Percentiles rank a stretch among this genome's conserved stretches.
phyloP scores from a whole-genome alignment of 1,284 basidiomycete genomes.

The Farysia itapuensis region DNA sequence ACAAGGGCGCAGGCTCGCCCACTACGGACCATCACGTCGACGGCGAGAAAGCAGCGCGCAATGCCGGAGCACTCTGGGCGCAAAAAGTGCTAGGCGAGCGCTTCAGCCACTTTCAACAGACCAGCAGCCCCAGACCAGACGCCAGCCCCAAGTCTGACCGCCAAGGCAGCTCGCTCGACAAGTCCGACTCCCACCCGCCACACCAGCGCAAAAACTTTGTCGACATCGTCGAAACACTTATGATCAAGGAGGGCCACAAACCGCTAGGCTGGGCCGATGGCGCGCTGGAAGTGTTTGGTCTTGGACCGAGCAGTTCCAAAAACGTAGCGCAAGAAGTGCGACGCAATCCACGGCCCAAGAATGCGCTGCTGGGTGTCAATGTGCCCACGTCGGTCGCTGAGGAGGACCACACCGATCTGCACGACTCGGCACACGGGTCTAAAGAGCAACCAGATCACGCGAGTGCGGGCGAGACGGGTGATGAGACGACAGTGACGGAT shows the following conservation, averaged over 20 bases:
- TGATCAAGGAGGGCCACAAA: slow-evolving; percentile 52
- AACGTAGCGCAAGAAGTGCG: slow-evolving; percentile 51
- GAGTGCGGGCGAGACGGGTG: slow-evolving; percentile 11
- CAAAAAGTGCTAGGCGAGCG: slow-evolving; percentile 51
- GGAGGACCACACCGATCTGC: slow-evolving; percentile 26
- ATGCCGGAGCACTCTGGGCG: slow-evolving; percentile 50
- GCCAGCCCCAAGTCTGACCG: slow-evolving; percentile 1
- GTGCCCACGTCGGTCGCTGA: slow-evolving; percentile 44
- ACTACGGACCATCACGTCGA: slow-evolving; percentile 19
- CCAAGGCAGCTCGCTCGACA: slow-evolving; percentile 5
- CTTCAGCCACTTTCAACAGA: slow-evolving; percentile 27
- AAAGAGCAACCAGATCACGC: slow-evolving; percentile 4
- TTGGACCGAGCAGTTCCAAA: slow-evolving; percentile 43
- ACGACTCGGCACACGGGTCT: too few species aligned
- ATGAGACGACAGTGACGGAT: slow-evolving; percentile 13
- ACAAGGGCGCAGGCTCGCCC: slow-evolving; percentile 6
- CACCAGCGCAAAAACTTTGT: slow-evolving; percentile 39
- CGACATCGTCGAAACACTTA: slow-evolving; percentile 48
- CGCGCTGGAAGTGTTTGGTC: slow-evolving; percentile 50
- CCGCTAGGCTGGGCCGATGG: slow-evolving; percentile 53
- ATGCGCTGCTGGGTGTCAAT: slow-evolving; percentile 20
- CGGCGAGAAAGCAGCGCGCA: slow-evolving; percentile 42
- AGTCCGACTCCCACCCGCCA: slow-evolving; percentile 3
- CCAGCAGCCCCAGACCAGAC: too few species aligned
- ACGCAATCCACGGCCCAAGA: slow-evolving; percentile 31